Percentiles rank a stretch among this genome's conserved stretches.
Conservation (phyloP, 106 monocot species). For the Dendrobium officinale region DNA sequence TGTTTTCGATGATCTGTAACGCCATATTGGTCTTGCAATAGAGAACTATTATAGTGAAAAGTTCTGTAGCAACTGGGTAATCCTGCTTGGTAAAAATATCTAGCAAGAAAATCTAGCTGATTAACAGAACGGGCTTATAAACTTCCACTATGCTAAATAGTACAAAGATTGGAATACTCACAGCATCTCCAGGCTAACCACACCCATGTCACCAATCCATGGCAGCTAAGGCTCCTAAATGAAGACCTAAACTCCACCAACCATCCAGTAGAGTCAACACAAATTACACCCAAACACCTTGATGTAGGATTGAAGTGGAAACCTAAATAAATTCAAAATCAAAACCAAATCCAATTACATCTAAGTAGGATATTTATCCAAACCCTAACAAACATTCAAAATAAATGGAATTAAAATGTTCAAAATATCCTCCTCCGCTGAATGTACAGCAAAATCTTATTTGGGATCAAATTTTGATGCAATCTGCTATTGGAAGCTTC, state of each 20-base stretch:
- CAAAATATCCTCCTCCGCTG: neutral
- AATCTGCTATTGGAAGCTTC: neutral
- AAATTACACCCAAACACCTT: no score
- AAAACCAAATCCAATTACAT: neutral
- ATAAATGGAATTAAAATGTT: neutral
- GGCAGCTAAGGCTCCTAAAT: no score
- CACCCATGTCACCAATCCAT: no score
- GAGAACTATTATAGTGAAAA: neutral
- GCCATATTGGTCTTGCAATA: neutral
- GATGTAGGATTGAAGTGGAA: no score
- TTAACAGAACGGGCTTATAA: neutral
- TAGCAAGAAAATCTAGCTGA: no score
- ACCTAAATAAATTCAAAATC: neutral
- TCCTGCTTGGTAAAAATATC: no score
- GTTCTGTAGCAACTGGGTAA: no score
- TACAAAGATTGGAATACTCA: neutral
- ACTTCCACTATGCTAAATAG: neutral
- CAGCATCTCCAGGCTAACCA: no score
- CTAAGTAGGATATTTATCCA: neutral
- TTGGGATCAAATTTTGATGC: neutral
- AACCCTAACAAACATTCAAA: neutral
- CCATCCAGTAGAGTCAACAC: no score
- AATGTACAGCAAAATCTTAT: neutral
- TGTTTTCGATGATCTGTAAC: neutral
- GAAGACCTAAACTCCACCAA: no score